Percentiles rank a stretch among this genome's conserved stretches.
Conservation (phyloP, 768 basidiomycete species). For the Boletellus sp. region DNA sequence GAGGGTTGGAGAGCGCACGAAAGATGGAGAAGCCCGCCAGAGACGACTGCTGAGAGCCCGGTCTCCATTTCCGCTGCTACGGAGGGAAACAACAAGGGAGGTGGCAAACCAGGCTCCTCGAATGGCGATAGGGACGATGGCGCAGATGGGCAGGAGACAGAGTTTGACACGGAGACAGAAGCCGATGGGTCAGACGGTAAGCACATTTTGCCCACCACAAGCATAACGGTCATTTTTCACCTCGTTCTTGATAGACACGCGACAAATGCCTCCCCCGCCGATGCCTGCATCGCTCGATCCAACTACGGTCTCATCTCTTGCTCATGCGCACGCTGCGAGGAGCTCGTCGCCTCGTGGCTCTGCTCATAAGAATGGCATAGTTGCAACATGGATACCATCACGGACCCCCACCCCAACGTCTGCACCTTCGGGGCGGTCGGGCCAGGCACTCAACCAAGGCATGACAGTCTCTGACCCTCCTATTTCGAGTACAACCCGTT, state of each 20-base stretch:
- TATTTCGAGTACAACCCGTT: neutral
- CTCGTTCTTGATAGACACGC: slow-evolving; percentile 28
- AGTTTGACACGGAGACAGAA: slow-evolving; percentile 32
- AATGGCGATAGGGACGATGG: slow-evolving; percentile 12
- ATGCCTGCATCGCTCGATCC: slow-evolving; percentile 44
- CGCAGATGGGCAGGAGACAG: slow-evolving; percentile 26
- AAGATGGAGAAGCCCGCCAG: slow-evolving; percentile 23
- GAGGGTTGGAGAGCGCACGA: slow-evolving; percentile 13
- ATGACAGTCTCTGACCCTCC: neutral
- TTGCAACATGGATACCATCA: slow-evolving; percentile 13
- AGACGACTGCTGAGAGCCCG: slow-evolving; percentile 20
- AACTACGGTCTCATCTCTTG: slow-evolving; percentile 34
- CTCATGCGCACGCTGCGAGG: slow-evolving; percentile 14
- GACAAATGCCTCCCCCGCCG: slow-evolving; percentile 50
- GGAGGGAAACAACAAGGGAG: neutral
- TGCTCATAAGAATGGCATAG: slow-evolving; percentile 11
- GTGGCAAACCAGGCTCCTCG: neutral
- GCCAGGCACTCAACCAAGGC: slow-evolving; percentile 7
- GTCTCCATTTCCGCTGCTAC: slow-evolving; percentile 7
- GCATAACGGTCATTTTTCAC: neutral
- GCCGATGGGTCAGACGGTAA: slow-evolving; percentile 25
- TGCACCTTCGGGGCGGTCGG: neutral
- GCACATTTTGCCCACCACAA: neutral
- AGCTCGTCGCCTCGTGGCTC: slow-evolving; percentile 19
- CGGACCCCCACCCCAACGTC: slow-evolving; percentile 4